These are phyloP conservation scores for Rhodotorula sp. DNA, from an alignment of 1,284 basidiomycete species.

Conservation along the genomic window DNA sequence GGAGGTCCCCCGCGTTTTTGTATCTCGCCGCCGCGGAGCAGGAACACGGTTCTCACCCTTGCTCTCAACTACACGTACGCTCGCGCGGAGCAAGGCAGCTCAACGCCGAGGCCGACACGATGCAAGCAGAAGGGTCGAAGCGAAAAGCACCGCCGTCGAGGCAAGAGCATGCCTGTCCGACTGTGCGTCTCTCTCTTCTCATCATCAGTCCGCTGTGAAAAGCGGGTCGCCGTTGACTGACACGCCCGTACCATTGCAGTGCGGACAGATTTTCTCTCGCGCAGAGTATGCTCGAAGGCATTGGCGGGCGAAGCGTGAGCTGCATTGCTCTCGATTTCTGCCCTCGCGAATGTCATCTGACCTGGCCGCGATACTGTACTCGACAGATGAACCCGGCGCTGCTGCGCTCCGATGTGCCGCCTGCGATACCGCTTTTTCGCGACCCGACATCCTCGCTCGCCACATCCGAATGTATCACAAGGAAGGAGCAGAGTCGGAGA, in stretches of 20 bases:
- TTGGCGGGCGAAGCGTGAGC: background rate
- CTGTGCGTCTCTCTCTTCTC: background rate
- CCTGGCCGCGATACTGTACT: background rate
- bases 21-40: too few species aligned
- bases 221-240: background rate
- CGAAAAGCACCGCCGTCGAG: slow-evolving; percentile 1
- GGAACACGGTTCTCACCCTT: too few species aligned
- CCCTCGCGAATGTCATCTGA: too few species aligned
- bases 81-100: too few species aligned
- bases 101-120: background rate
- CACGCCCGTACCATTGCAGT: background rate
- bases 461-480: background rate
- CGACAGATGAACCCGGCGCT: background rate
- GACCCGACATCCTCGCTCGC: background rate
- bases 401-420: background rate
- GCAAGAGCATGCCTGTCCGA: slow-evolving; percentile 3
- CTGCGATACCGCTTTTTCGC: background rate
- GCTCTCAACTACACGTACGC: too few species aligned
- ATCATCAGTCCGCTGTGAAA: background rate
- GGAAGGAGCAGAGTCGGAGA: background rate
- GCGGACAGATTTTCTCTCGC: background rate
- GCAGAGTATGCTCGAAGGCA: slow-evolving; percentile 2
- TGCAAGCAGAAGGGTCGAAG: background rate
- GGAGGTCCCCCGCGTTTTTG: too few species aligned
- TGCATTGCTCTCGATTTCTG: too few species aligned